These are phyloP conservation scores for Leucogyrophana mollusca DNA, from an alignment of 768 basidiomycete genomes.

Conservation along the genomic window DNA sequence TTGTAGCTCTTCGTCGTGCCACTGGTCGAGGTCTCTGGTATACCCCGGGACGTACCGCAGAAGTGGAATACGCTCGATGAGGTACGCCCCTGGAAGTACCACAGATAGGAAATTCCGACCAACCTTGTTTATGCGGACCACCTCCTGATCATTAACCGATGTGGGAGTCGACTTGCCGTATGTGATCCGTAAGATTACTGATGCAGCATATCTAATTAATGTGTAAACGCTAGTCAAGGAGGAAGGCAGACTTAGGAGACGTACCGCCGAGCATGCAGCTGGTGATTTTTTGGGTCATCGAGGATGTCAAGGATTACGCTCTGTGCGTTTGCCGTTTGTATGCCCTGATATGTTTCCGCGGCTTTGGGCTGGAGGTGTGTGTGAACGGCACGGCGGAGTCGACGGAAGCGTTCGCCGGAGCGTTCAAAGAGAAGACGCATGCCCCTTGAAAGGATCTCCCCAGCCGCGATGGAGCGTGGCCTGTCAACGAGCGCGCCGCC, in stretches of 20 bases:
- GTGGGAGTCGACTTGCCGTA: constrained; percentile 52
- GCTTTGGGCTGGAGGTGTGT: constrained; percentile 48
- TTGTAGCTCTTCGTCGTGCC: constrained; percentile 47
- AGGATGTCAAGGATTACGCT: constrained; percentile 7
- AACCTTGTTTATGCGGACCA: constrained; percentile 16
- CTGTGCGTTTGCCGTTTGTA: constrained; percentile 33
- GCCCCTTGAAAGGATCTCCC: constrained; percentile 50
- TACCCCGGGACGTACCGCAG: constrained; percentile 53
- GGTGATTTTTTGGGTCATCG: background rate
- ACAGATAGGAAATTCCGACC: constrained; percentile 20
- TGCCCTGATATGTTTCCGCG: constrained; percentile 40
- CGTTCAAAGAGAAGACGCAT: constrained; percentile 52
- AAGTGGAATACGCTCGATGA: constrained; percentile 28
- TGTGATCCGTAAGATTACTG: constrained; percentile 45
- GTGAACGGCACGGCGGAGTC: constrained; percentile 53
- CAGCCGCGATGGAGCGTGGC: constrained; percentile 47
- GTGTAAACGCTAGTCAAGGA: background rate
- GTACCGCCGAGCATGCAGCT: constrained; percentile 1
- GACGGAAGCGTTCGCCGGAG: constrained; percentile 50
- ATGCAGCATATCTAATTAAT: constrained; percentile 40
- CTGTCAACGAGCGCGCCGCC: constrained; percentile 48
- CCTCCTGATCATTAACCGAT: constrained; percentile 23
- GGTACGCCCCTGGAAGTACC: constrained; percentile 23
- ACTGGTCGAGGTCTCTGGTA: constrained; percentile 46
- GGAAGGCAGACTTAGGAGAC: background rate